Evolutionary conservation across 345 rosid species (phyloP).

Genomic region (Bruguiera parviflora): DNA sequence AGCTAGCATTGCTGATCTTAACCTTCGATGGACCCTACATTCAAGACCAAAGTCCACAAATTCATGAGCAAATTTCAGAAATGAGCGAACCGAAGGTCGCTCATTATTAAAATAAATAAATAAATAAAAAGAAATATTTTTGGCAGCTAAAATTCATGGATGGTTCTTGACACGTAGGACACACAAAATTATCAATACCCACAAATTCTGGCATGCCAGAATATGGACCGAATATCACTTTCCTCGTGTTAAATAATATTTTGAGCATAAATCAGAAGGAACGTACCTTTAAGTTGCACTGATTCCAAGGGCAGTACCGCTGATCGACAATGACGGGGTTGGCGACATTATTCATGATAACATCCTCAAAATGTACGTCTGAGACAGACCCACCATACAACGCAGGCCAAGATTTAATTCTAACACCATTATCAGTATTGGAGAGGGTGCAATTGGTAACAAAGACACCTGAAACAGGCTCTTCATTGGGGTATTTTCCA

Average conservation of each 20-base stretch:
- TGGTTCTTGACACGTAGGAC: no score
- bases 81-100: no score
- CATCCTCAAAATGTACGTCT: slow-evolving; percentile 41
- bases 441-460: slow-evolving; percentile 34
- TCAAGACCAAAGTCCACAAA: background rate
- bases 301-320: slow-evolving; percentile 36
- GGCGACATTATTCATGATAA: slow-evolving; percentile 45
- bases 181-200: no score
- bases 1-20: slow-evolving; percentile 41
- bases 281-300: slow-evolving; percentile 39
- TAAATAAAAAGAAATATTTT: no score
- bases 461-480: slow-evolving; percentile 42
- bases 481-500: slow-evolving; percentile 42
- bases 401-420: slow-evolving; percentile 59
- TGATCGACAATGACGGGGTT: slow-evolving; percentile 54
- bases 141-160: no score
- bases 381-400: slow-evolving; percentile 30
- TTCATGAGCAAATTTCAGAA: background rate
- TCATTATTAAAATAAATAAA: no score
- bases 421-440: slow-evolving; percentile 46
- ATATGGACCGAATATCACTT: no score
- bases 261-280: no score
- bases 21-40: slow-evolving; percentile 34
- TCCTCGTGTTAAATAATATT: no score
- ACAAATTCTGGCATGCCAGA: no score